These are phyloP conservation scores for Paramecium bursaria DNA, from an alignment of 73 alveolate species.

Conservation along the genomic window DNA sequence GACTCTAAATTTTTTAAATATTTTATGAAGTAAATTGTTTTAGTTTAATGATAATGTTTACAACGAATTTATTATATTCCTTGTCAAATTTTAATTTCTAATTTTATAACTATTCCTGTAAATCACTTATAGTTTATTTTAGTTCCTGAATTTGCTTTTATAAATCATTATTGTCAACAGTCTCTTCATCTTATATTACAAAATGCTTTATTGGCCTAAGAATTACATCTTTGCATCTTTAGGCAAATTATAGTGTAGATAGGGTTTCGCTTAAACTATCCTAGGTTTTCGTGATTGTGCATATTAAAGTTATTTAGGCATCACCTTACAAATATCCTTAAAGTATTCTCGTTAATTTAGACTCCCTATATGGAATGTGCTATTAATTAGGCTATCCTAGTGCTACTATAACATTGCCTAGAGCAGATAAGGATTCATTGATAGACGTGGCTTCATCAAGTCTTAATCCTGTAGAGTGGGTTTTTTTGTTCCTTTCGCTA, in stretches of 20 bases:
- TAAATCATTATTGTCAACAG: constrained; percentile 4
- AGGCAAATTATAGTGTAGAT: constrained; percentile 19
- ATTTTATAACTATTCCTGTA: constrained; percentile 4
- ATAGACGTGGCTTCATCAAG: constrained; percentile 97
- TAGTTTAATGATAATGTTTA: background rate
- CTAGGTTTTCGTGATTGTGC: constrained; percentile 11
- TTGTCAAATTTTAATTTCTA: background rate
- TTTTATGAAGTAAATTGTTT: background rate
- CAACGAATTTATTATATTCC: background rate
- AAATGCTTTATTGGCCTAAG: constrained; percentile 6
- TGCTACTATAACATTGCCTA: constrained; percentile 97
- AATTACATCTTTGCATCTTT: constrained; percentile 29
- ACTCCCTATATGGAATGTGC: constrained; percentile 96
- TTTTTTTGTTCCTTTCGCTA: constrained; percentile 92
- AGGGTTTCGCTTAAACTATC: constrained; percentile 26
- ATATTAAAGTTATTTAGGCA: constrained; percentile 85
- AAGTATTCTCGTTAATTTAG: constrained; percentile 93
- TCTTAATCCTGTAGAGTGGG: constrained; percentile 96
- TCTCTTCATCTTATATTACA: background rate
- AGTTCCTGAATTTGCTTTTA: constrained; percentile 5
- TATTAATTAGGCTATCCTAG: constrained; percentile 82
- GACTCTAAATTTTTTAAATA: background rate
- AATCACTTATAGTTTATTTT: background rate
- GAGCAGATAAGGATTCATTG: constrained; percentile 95
- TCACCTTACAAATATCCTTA: constrained; percentile 97